Percentiles rank a stretch among this genome's conserved stretches.
Conservation (phyloP, 495 filamentous ascomycete species). For the Neurospora pannonica region DNA sequence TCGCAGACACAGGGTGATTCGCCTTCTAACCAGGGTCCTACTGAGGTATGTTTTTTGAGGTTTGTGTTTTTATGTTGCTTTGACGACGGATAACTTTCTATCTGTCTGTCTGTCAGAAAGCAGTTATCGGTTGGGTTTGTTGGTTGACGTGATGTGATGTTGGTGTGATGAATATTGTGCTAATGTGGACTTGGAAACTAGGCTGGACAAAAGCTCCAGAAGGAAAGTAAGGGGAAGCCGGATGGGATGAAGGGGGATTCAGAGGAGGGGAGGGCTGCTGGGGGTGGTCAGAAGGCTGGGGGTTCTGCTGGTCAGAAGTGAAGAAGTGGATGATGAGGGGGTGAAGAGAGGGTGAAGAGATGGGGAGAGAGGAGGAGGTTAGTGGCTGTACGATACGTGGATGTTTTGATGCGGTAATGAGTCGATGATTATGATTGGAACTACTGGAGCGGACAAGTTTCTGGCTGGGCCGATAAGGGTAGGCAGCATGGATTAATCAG, state of each 20-base stretch:
- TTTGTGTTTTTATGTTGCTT: neutral
- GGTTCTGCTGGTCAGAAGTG: neutral
- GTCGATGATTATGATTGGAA: neutral
- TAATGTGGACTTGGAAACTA: neutral
- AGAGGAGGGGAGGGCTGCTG: neutral
- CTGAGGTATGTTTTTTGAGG: neutral
- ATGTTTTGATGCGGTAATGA: neutral
- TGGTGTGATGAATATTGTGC: neutral
- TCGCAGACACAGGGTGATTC: neutral
- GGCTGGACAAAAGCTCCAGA: neutral
- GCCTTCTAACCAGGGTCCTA: neutral
- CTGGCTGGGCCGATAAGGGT: neutral
- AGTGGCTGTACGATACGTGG: neutral
- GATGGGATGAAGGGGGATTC: neutral
- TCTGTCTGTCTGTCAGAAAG: neutral
- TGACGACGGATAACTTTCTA: no score
- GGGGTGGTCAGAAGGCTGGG: neutral
- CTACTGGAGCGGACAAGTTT: neutral
- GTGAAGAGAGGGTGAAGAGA: neutral
- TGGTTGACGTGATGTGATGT: no score
- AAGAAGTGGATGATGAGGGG: neutral
- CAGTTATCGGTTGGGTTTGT: neutral
- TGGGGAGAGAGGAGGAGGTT: neutral
- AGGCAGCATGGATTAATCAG: neutral
- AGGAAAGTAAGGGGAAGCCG: neutral